phyloP scores from a whole-genome alignment of 2,329 filamentous ascomycete genomes.

The Alternaria ethzedia region DNA sequence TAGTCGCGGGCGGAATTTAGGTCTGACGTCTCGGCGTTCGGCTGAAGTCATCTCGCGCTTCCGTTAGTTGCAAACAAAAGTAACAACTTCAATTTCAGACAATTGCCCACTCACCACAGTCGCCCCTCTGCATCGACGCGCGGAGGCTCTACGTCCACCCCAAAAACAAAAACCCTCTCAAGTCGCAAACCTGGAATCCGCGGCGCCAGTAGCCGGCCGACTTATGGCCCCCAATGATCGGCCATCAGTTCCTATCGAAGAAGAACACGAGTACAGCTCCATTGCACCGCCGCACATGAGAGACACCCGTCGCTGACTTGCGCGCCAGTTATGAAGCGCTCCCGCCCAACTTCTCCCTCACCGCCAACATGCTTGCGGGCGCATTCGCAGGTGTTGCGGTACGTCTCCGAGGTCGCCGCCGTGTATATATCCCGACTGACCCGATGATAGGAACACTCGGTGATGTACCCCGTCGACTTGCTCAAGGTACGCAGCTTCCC shows the following conservation, averaged over 20 bases:
- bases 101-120: slow-evolving; percentile 18
- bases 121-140: slow-evolving; percentile 13
- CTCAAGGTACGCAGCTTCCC: slow-evolving; percentile 75
- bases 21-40: slow-evolving; percentile 36
- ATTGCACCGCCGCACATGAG: slow-evolving; percentile 6
- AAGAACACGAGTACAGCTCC: slow-evolving; percentile 50
- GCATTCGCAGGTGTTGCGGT: slow-evolving; percentile 97
- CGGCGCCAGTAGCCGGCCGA: slow-evolving; percentile 42
- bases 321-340: slow-evolving; percentile 80
- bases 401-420: slow-evolving; percentile 49
- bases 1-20: slow-evolving; percentile 11
- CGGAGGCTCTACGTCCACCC: slow-evolving; percentile 8
- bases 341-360: slow-evolving; percentile 90
- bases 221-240: slow-evolving; percentile 52
- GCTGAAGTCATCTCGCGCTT: slow-evolving; percentile 31
- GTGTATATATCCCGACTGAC: slow-evolving; percentile 27
- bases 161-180: slow-evolving; percentile 3
- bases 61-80: slow-evolving; percentile 39
- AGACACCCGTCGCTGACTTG: slow-evolving; percentile 29
- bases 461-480: slow-evolving; percentile 98
- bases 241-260: slow-evolving; percentile 43
- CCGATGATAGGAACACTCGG: slow-evolving; percentile 81
- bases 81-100: slow-evolving; percentile 26
- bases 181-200: slow-evolving; percentile 46
- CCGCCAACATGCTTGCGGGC: slow-evolving; percentile 94